Conservation (phyloP, 2,329 filamentous ascomycete genomes). For the Aspergillus amoenus region DNA sequence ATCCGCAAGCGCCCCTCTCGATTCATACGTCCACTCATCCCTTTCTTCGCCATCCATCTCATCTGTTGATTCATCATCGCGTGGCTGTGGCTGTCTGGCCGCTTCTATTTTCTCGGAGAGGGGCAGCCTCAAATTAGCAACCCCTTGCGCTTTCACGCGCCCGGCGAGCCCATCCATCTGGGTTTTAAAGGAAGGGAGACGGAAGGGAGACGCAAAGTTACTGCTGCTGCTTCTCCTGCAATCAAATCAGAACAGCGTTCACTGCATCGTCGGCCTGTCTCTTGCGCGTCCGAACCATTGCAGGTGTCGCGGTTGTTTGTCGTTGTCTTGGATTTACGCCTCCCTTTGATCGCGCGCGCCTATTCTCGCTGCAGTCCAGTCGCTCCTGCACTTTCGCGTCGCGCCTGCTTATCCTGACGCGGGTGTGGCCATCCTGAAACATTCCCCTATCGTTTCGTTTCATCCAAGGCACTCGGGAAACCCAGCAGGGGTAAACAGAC, state of each 20-base stretch:
- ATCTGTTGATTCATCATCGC: constrained; percentile 18
- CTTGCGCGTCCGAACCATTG: constrained; percentile 15
- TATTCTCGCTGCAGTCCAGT: constrained; percentile 17
- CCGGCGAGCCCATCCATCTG: constrained; percentile 11
- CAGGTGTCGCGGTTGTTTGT: constrained; percentile 10
- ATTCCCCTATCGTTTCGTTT: constrained; percentile 24
- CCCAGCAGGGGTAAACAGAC: constrained; percentile 6
- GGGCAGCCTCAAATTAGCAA: constrained; percentile 10
- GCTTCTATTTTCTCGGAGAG: constrained; percentile 15
- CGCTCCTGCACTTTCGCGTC: constrained; percentile 25
- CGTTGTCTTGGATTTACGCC: constrained; percentile 17
- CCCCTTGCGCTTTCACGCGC: constrained; percentile 23
- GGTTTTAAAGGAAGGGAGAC: constrained; percentile 27
- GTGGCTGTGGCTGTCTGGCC: constrained; percentile 25
- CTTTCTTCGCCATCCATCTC: constrained; percentile 10
- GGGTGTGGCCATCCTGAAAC: constrained; percentile 30
- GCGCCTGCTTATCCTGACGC: constrained; percentile 24
- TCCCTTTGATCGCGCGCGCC: constrained; percentile 19
- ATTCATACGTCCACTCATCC: background rate
- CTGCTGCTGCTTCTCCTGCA: constrained; percentile 20
- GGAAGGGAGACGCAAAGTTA: constrained; percentile 22
- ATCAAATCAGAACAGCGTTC: constrained; percentile 16
- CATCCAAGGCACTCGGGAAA: constrained; percentile 13
- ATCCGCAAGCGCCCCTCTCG: constrained; percentile 8
- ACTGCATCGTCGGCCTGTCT: constrained; percentile 12